Percentiles rank a stretch among this genome's conserved stretches.
Conservation (phyloP, 495 filamentous ascomycete genomes). For the Podospora fimiseda region DNA sequence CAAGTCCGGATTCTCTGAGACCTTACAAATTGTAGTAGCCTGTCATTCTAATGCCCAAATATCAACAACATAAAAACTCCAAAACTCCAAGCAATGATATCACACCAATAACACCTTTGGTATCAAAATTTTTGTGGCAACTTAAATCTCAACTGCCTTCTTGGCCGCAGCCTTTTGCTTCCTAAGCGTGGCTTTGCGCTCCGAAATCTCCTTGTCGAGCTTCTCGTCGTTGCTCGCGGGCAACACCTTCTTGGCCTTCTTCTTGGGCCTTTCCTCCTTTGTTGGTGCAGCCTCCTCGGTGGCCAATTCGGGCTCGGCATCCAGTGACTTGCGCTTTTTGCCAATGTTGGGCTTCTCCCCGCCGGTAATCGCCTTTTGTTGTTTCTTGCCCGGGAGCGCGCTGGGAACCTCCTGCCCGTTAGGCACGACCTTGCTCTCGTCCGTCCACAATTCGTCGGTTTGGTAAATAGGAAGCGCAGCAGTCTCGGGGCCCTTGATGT, state of each 20-base stretch:
- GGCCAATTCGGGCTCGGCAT: slow-evolving; percentile 32
- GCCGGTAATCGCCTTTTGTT: slow-evolving; percentile 30
- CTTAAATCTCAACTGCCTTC: slow-evolving; percentile 24
- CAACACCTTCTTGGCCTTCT: slow-evolving; percentile 46
- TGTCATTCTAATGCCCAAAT: slow-evolving; percentile 14
- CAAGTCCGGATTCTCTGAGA: no score
- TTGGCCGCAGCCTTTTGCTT: slow-evolving; percentile 57
- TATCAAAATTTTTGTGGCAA: not conserved
- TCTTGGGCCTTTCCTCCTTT: slow-evolving; percentile 40
- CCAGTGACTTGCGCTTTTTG: slow-evolving; percentile 60
- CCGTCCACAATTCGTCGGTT: slow-evolving; percentile 81
- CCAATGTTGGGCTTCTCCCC: slow-evolving; percentile 49
- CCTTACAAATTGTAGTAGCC: slow-evolving; percentile 7
- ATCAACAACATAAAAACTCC: no score
- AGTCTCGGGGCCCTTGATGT: slow-evolving; percentile 83
- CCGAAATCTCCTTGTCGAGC: slow-evolving; percentile 52
- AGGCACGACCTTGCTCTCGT: slow-evolving; percentile 68
- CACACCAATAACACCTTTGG: not conserved
- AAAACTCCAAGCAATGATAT: slow-evolving; percentile 15
- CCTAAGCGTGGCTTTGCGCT: slow-evolving; percentile 53
- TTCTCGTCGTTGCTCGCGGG: slow-evolving; percentile 48
- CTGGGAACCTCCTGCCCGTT: slow-evolving; percentile 48
- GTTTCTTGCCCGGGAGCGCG: slow-evolving; percentile 28
- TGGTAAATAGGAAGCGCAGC: slow-evolving; percentile 87
- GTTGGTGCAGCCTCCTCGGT: slow-evolving; percentile 40